Evolutionary conservation across 2,329 filamentous ascomycete genomes (phyloP), one percentile per base, ranked within the genome.

Genomic region (Talaromyces rugulosus): DNA sequence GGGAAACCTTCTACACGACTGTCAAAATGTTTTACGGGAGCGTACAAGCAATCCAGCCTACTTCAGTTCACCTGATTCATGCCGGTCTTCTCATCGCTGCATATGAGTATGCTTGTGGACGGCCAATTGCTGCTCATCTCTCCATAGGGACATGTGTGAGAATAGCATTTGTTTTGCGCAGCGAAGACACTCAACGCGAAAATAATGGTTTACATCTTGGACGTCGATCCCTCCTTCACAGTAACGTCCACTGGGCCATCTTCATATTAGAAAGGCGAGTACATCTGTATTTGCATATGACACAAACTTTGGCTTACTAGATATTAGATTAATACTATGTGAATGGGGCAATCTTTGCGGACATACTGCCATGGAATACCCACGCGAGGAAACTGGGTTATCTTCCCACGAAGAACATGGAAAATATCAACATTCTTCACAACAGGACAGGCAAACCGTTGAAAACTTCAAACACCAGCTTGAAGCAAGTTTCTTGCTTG

Each of bases 261-360:
- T 30, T 58, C 36, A 42, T 51, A 14, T 16, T 58, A 33, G 56
- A 58, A 58, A 18, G 56, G 56, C 31, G 9, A 47, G 56, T 34
- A 30, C 0, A 23, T 16, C 23, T 23, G 23, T 23, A 14, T 28
- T 8, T 27, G 18, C 12, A 23, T 12, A 12, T 5, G 12, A 27
- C 9, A 51, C 23, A 51, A 11, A 12, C 7, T 28, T 51, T 7
- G 9, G 11, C 18, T 51, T 27, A 51, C 18, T 27, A 51, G 5
- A 7, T 23, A 51, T 23, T 51, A 51, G 44, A 16, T 51, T 51
- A 7, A 51, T 51, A 51, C 5, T 28, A 14, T 51, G 44, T 9
- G 44, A 51, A 28, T 0, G 23, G 27, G 9, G 12, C 2, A 16
- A 28, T 7, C 3, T 27, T 11, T 28, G 12, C 12, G 44, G 12